These are phyloP conservation scores for Amylostereum chailletii DNA, from an alignment of 1,284 basidiomycete genomes.

Conservation along the genomic window DNA sequence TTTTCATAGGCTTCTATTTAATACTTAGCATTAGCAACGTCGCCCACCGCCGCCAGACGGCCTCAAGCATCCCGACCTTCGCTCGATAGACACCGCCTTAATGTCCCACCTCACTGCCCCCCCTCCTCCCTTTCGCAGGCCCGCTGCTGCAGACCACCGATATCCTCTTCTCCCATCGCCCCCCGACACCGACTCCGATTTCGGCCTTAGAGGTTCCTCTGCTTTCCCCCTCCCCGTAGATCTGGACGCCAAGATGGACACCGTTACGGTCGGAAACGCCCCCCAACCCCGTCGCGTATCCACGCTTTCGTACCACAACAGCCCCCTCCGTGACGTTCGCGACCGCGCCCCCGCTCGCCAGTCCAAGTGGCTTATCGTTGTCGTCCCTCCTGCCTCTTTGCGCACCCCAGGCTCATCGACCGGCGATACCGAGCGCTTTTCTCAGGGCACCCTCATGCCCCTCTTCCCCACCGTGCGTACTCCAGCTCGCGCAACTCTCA, in stretches of 20 bases:
- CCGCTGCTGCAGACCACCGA: slow-evolving; percentile 39
- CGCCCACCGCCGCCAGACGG: too few relatives aligned
- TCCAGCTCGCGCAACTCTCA: background rate
- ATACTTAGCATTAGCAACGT: too few relatives aligned
- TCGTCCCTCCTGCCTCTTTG: slow-evolving; percentile 56
- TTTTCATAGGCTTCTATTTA: too few relatives aligned
- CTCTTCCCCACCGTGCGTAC: slow-evolving; percentile 61
- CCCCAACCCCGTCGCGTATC: slow-evolving; percentile 22
- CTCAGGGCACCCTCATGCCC: slow-evolving; percentile 67
- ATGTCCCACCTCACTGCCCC: slow-evolving; percentile 43
- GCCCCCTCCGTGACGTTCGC: slow-evolving; percentile 38
- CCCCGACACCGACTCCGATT: slow-evolving; percentile 44
- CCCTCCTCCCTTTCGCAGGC: slow-evolving; percentile 37
- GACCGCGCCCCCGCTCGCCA: slow-evolving; percentile 37
- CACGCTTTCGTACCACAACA: slow-evolving; percentile 48
- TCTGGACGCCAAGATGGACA: too few relatives aligned
- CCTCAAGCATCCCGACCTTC: slow-evolving; percentile 5
- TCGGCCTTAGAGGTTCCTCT: slow-evolving; percentile 1
- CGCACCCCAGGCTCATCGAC: slow-evolving; percentile 41
- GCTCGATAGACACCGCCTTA: slow-evolving; percentile 13
- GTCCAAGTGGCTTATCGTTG: slow-evolving; percentile 54
- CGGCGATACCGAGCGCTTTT: slow-evolving; percentile 34
- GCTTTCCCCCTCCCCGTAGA: too few relatives aligned
- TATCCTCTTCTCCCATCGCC: slow-evolving; percentile 36
- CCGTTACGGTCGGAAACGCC: background rate